Conservation (phyloP, 2,329 filamentous ascomycete species). For the Pseudogymnoascus sp. region DNA sequence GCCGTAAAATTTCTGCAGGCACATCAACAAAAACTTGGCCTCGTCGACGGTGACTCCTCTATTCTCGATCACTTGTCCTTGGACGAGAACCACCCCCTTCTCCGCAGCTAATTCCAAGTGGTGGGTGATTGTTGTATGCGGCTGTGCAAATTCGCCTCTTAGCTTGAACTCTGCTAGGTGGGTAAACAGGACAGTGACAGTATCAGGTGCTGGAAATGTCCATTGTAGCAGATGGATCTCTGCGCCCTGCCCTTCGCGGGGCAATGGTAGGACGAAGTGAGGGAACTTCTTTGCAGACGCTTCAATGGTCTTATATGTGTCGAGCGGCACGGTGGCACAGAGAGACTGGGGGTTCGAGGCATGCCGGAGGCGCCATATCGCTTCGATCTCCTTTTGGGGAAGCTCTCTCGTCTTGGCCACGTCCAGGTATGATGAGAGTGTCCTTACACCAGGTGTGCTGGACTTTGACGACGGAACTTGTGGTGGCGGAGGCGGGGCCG, state of each 20-base stretch:
- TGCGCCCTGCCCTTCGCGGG: conserved; percentile 59
- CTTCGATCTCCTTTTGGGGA: conserved; percentile 73
- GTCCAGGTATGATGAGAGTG: conserved; percentile 65
- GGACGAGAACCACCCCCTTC: conserved; percentile 77
- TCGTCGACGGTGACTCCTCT: conserved; percentile 71
- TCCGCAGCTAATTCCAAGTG: conserved; percentile 70
- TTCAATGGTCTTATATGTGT: conserved; percentile 68
- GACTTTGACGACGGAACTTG: conserved; percentile 27
- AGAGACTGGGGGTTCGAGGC: conserved; percentile 64
- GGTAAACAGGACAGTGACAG: conserved; percentile 81
- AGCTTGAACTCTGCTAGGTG: conserved; percentile 89
- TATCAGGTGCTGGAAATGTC: conserved; percentile 70
- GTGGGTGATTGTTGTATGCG: conserved; percentile 91
- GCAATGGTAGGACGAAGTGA: conserved; percentile 84
- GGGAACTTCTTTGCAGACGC: conserved; percentile 66
- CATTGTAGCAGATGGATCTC: conserved; percentile 97
- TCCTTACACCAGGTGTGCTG: conserved; percentile 40
- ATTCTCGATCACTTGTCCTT: conserved; percentile 70
- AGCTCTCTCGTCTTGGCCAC: conserved; percentile 68
- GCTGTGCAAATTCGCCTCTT: conserved; percentile 79
- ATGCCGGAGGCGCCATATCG: conserved; percentile 85
- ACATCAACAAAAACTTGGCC: conserved; percentile 86
- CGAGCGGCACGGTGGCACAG: conserved; percentile 71
- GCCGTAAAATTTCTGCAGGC: conserved; percentile 88
- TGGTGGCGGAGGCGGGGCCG: conserved; percentile 26